Percentiles rank a stretch among this genome's conserved stretches.
These are phyloP conservation scores for Clonostachys rhizophaga DNA, from an alignment of 2,329 filamentous ascomycete genomes.

Conservation along the genomic window DNA sequence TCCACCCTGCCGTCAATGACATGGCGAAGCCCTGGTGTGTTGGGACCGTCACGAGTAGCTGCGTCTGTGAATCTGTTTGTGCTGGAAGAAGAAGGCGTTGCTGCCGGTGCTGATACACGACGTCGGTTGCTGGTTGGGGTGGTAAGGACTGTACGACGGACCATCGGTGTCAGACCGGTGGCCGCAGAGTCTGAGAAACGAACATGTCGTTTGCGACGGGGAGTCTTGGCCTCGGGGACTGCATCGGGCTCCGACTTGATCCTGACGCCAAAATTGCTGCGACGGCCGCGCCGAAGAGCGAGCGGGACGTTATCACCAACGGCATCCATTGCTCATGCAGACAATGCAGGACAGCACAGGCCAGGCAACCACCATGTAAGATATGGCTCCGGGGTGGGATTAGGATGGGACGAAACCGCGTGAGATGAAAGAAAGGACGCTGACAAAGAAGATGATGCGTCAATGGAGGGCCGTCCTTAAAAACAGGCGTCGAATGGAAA, in stretches of 20 bases:
- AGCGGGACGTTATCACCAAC: slow-evolving; percentile 36
- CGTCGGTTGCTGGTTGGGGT: slow-evolving; percentile 19
- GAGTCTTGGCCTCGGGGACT: slow-evolving; percentile 7
- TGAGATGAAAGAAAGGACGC: too few species aligned
- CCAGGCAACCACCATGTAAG: too few species aligned
- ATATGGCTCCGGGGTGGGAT: too few species aligned
- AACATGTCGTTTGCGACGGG: slow-evolving; percentile 21
- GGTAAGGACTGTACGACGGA: slow-evolving; percentile 36
- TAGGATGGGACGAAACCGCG: too few species aligned
- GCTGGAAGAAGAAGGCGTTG: slow-evolving; percentile 13
- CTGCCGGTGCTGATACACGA: slow-evolving; percentile 34
- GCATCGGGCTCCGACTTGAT: slow-evolving; percentile 14
- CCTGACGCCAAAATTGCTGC: slow-evolving; percentile 27
- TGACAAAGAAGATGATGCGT: too few species aligned
- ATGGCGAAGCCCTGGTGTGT: slow-evolving; percentile 37
- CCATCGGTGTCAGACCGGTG: slow-evolving; percentile 55
- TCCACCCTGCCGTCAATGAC: slow-evolving; percentile 53
- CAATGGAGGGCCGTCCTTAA: too few species aligned
- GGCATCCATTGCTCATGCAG: too few species aligned
- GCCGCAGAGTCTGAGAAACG: slow-evolving; percentile 51
- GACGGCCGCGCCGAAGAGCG: slow-evolving; percentile 49
- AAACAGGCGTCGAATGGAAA: too few species aligned
- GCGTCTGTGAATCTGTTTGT: slow-evolving; percentile 14
- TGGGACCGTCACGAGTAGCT: not conserved
- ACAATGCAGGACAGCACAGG: too few species aligned